Evolutionary conservation across 345 rosid species (phyloP).

Genomic region (Melaleuca quinquenervia): DNA sequence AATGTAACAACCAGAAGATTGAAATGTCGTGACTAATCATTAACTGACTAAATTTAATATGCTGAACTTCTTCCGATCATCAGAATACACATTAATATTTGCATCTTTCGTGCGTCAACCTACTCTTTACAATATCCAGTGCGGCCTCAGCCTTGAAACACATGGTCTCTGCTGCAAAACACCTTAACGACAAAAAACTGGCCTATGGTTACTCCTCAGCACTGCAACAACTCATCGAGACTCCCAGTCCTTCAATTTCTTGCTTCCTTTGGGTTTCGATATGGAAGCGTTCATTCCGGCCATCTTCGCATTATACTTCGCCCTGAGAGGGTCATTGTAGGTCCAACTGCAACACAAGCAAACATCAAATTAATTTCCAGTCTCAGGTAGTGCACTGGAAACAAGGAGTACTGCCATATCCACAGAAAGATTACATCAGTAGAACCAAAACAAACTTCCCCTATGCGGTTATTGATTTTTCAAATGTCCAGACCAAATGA

Average conservation of each 20-base stretch:
- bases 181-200: background rate
- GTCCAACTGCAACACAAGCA: background rate
- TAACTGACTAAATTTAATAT: background rate
- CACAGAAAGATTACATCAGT: background rate
- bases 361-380: background rate
- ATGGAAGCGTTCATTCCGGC: background rate
- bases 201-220: background rate
- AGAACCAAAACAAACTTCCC: background rate
- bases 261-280: background rate
- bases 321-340: background rate
- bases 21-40: background rate
- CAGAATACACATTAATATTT: background rate
- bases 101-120: background rate
- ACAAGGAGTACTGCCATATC: background rate
- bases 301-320: background rate
- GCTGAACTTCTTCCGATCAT: background rate
- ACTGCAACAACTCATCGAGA: background rate
- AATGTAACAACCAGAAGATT: background rate
- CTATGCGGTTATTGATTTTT: background rate
- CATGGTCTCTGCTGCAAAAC: background rate
- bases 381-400: background rate
- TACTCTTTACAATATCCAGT: background rate
- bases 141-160: background rate
- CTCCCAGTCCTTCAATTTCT: background rate
- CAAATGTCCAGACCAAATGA: background rate